These are phyloP conservation scores for Chloranthus sessilifolius DNA, from an alignment of 164 flowering plant species.

Conservation along the genomic window DNA sequence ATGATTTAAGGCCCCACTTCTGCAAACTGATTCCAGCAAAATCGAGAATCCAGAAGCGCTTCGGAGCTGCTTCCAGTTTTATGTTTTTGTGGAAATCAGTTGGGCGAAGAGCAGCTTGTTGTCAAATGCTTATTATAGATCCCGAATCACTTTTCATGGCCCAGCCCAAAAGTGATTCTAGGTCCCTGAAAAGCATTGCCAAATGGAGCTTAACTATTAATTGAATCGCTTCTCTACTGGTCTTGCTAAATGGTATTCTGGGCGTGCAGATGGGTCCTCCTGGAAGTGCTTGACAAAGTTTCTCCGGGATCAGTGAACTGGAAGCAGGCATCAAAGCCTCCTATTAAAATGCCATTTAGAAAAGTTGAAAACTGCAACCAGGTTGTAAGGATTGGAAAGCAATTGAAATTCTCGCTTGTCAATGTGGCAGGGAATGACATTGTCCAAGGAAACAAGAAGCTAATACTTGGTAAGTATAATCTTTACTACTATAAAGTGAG, in stretches of 20 bases:
- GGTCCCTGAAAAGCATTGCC: too few species aligned
- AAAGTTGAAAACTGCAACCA: constrained; percentile 97
- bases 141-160: too few species aligned
- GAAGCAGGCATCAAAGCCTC: constrained; percentile 92
- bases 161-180: too few species aligned
- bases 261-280: constrained; percentile 72
- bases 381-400: constrained; percentile 72
- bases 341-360: constrained; percentile 93
- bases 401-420: constrained; percentile 72
- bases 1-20: too few species aligned
- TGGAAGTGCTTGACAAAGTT: constrained; percentile 87
- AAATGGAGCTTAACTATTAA: too few species aligned
- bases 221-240: background rate
- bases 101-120: too few species aligned
- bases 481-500: too few species aligned
- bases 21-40: too few species aligned
- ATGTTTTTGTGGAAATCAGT: too few species aligned
- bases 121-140: too few species aligned
- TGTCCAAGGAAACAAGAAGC: constrained; percentile 92
- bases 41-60: background rate
- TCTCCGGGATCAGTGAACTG: constrained; percentile 86
- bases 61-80: background rate
- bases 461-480: constrained; percentile 64
- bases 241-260: background rate
- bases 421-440: constrained; percentile 88